Conservation (phyloP, 2,329 filamentous ascomycete genomes). For the Plenodomus biglobosus region DNA sequence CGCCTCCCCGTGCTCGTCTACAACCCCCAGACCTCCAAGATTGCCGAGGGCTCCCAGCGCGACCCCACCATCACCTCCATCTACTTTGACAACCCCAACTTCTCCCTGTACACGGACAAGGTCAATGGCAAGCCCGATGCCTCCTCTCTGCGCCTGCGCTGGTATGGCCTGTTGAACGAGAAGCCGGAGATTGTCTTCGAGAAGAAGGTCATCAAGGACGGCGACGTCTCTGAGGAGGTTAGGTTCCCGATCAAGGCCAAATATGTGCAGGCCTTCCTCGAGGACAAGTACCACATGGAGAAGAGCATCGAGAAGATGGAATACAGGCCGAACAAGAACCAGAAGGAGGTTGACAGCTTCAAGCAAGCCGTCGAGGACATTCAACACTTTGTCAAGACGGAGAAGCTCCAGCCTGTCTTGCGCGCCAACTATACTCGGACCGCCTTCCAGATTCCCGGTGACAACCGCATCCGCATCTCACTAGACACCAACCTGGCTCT, state of each 20-base stretch:
- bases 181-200: slow-evolving; percentile 82
- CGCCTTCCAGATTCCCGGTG: slow-evolving; percentile 93
- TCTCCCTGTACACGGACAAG: slow-evolving; percentile 84
- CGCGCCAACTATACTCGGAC: slow-evolving; percentile 92
- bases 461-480: slow-evolving; percentile 86
- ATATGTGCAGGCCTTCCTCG: slow-evolving; percentile 84
- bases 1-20: slow-evolving; percentile 90
- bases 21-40: slow-evolving; percentile 81
- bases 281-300: slow-evolving; percentile 87
- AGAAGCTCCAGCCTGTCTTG: slow-evolving; percentile 78
- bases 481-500: slow-evolving; percentile 92
- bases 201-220: slow-evolving; percentile 80
- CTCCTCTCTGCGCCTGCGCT: slow-evolving; percentile 81
- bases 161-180: slow-evolving; percentile 82
- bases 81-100: slow-evolving; percentile 89
- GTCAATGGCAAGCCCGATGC: slow-evolving; percentile 74
- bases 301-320: slow-evolving; percentile 84
- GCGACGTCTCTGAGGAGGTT: slow-evolving; percentile 75
- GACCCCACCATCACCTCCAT: slow-evolving; percentile 93
- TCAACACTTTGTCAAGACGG: slow-evolving; percentile 75
- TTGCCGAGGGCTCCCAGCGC: slow-evolving; percentile 72
- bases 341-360: slow-evolving; percentile 67
- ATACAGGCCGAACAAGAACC: slow-evolving; percentile 69
- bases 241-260: slow-evolving; percentile 90
- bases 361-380: slow-evolving; percentile 73